Evolutionary conservation across 2,329 filamentous ascomycete species (phyloP), one percentile per base, ranked within the genome.

Genomic region (Verruconis gallopava): DNA sequence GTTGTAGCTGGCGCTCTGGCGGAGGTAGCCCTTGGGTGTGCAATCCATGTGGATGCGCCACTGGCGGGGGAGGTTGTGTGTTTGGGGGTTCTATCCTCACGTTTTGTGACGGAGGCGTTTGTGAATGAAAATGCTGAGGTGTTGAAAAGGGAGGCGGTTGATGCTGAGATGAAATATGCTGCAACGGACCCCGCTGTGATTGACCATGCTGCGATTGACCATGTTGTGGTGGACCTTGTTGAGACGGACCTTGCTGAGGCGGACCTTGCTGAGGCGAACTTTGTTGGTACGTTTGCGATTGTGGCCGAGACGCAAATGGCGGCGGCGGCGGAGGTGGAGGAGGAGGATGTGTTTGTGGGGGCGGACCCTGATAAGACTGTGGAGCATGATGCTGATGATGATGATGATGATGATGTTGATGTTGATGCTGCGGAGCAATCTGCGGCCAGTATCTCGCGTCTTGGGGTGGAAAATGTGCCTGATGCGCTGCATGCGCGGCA

Each of bases 211-310:
- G n/a, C n/a, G 9, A 28, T 19, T 11, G 25, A 9, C 12, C 13
- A 11, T 40, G 21, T 19, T 21, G 13, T 6, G 21, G 38, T 28
- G 9, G 21, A 15, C 17, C 11, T 30, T 30, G 25, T 11, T 11
- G 25, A 30, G 11, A 11, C 25, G 11, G 25, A 13, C 25, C 25
- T 30, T 11, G 25, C 25, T 30, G 25, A 30, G 13, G 25, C 11
- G 25, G 25, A 30, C 11, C 25, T 28, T 12, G 17, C 25, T 43
- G 43, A 5, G 5, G 6, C 17, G 13, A 28, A 17, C 9, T 5
- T 12, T 38, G 42, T n/a, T 21, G 37, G n/a, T 37, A 21, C 28
- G 30, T 41, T 13, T 17, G 14, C 25, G 14, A 4, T 37, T 40
- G 28, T 11, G 11, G 38, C 6, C 22, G 36, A 14, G 17, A 22